Base-by-base conservation (phyloP, 2,329 filamentous ascomycete species). In the Cercospora nicotianae region DNA sequence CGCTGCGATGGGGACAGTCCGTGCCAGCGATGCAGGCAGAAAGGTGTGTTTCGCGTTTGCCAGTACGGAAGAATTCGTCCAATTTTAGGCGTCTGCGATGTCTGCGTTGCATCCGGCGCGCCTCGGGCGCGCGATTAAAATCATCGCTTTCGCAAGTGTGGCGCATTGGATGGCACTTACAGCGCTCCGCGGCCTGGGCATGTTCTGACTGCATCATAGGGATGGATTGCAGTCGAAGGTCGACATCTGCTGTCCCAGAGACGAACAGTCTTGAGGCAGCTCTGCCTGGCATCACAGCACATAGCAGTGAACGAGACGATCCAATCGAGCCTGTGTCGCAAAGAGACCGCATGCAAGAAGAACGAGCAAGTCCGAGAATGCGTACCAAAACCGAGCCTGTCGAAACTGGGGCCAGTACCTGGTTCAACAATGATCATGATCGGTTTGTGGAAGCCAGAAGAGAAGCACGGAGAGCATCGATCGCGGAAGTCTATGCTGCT, bases 101-200 rank as follows among this genome's bases (percentile, higher is more conserved):
- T 23, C 36, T 48, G 9, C 18, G 45, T 51, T 51, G 18, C 45
- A 51, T 51, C 45, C 45, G 45, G 13, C 28, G 57, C 57, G 10
- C n/a, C 16, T 42, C 57, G 57, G 57, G 30, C 57, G 57, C 30
- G 18, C 57, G 16, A 42, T 42, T n/a, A 8, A 42, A 42, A 59
- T 33, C 57, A 59, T 33, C 57, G 18, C 2, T 33, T 59, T 33
- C 33, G 31, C 59, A 61, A 31, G 31, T 61, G 59, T 42, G 59
- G 36, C 59, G 59, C 59, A 61, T 48, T 31, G 36, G 16, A 28
- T 45, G 26, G 33, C 59, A 28, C 33, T 28, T 16, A 18, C 26
- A 58, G 36, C 33, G 59, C 59, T 61, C 59, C 59, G 59, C 59
- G 59, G 59, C 18, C 59, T 61, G 59, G 36, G 59, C 59, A 61